Base-by-base conservation (phyloP, 192 early-diverging fungal species). In the Dissophora globulifera region DNA sequence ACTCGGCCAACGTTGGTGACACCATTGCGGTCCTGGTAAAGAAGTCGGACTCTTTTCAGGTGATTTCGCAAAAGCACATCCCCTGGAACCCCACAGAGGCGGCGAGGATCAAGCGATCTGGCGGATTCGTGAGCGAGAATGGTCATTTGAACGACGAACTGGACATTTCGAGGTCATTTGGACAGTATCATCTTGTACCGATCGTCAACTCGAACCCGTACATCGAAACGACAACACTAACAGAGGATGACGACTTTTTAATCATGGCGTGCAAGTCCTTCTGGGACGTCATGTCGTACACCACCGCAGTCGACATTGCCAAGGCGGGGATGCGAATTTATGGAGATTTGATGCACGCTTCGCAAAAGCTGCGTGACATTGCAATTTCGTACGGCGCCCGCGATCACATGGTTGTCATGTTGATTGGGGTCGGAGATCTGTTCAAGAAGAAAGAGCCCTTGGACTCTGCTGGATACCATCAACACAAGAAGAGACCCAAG, bases 1-100 rank as follows among this genome's bases (percentile, higher is more conserved):
- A 95, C 62, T 89, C 94, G 9, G 93, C 94, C 16, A 95, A 95
- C 57, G 91, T 93, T 5, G 94, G 95, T 23, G 94, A 96, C 62
- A 88, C 90, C 16, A 79, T 93, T 42, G 92, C 90, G 9, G 92
- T 95, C 23, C 83, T 95, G 35, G 92, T 92, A 25, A 82, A 88
- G 63, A 89, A 90, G 33, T 91, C 85, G 45, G 87, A 93, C 33
- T 82, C 78, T 0, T 89, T 90, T 9, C 68, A 88, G 19, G 83
- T 91, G 56, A 84, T 96, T 30, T 87, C 92, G 0, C 83, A 85
- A 59, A 89, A 92, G 27, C 93, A 94, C 58, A 87, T 87, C 49
- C 87, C 92, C 23, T 84, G 89, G 53, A 87, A 88, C 58, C 80
- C 85, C 11, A 82, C 71, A 40, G 92, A 96, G 55, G 84, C 91